Percentiles rank a stretch among this genome's conserved stretches.
phyloP scores from a whole-genome alignment of 2,329 filamentous ascomycete species.

The Fusarium sp. region DNA sequence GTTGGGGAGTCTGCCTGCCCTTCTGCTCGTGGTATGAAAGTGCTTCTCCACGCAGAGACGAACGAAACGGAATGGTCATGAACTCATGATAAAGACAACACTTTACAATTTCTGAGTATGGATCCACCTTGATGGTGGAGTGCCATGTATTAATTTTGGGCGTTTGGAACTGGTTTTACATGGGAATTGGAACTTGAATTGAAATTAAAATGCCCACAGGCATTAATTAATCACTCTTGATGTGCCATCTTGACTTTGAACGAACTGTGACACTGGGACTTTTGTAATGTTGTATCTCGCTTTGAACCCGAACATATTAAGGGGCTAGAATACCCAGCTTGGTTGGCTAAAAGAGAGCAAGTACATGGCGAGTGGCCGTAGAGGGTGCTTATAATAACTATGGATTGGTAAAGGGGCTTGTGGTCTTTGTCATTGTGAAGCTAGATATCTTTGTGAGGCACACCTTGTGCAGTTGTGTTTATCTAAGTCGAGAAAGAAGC shows the following conservation, averaged over 20 bases:
- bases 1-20: slow-evolving; percentile 63
- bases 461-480: no score
- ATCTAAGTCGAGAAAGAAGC: no score
- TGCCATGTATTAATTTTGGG: slow-evolving; percentile 30
- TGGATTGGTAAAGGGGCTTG: no score
- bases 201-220: slow-evolving; percentile 35
- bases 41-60: slow-evolving; percentile 61
- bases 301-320: no score
- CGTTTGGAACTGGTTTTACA: slow-evolving; percentile 23
- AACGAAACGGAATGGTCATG: slow-evolving; percentile 54
- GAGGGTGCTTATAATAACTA: no score
- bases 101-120: slow-evolving; percentile 27
- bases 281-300: no score
- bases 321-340: no score
- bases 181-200: slow-evolving; percentile 17
- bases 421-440: no score
- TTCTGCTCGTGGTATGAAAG: slow-evolving; percentile 67
- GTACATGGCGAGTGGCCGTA: no score
- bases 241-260: not conserved
- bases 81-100: slow-evolving; percentile 42
- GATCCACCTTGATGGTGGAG: slow-evolving; percentile 13
- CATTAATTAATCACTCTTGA: slow-evolving; percentile 28
- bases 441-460: no score
- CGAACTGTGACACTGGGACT: not conserved
- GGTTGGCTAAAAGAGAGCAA: no score